Evolutionary conservation across 331 rosid species (phyloP).

Genomic region (Quercus tomentella): DNA sequence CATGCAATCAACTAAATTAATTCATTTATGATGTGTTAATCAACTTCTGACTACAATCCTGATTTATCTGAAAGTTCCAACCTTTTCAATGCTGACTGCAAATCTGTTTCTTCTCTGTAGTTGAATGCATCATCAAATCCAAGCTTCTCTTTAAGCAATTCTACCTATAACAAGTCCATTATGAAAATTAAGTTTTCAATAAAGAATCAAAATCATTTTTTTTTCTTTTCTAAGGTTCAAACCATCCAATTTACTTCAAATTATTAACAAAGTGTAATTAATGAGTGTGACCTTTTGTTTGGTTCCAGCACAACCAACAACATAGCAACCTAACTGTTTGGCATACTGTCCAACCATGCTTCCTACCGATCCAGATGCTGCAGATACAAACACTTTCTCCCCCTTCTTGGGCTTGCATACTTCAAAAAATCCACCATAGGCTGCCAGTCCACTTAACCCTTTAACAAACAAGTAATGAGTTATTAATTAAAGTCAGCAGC

Average conservation of each 20-base stretch:
- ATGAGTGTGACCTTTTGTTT: slow-evolving; percentile 32
- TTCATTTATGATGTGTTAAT: too few relatives aligned
- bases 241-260: not conserved
- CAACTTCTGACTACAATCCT: too few relatives aligned
- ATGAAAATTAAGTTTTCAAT: not conserved
- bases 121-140: slow-evolving; percentile 82
- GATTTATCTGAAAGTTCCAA: not conserved
- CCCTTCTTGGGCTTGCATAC: slow-evolving; percentile 56
- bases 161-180: slow-evolving; percentile 29
- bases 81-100: slow-evolving; percentile 54
- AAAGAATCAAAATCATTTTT: too few relatives aligned
- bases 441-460: slow-evolving; percentile 65
- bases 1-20: not conserved
- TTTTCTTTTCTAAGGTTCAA: not conserved
- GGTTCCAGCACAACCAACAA: slow-evolving; percentile 66
- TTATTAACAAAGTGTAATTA: not conserved
- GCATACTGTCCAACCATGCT: slow-evolving; percentile 69
- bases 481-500: not conserved
- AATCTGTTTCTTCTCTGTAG: slow-evolving; percentile 62
- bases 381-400: slow-evolving; percentile 69
- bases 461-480: not conserved
- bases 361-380: slow-evolving; percentile 65
- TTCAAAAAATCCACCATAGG: slow-evolving; percentile 63
- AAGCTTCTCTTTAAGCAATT: slow-evolving; percentile 52
- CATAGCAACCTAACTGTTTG: slow-evolving; percentile 68